These are phyloP conservation scores for Rubus idaeus DNA, from an alignment of 306 rosid genomes.

Conservation along the genomic window DNA sequence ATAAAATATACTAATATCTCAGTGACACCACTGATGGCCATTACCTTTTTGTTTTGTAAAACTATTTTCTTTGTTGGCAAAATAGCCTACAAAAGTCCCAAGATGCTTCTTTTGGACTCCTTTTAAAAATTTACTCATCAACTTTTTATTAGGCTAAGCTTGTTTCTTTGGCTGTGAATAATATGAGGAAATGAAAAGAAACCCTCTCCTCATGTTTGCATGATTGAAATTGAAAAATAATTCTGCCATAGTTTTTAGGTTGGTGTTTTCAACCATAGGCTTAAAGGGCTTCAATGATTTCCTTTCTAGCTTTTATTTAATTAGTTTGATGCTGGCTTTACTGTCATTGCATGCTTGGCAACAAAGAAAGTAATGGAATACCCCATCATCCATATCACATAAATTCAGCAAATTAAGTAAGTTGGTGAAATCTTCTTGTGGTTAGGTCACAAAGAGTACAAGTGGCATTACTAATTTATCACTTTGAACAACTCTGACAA, in stretches of 20 bases:
- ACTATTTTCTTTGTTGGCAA: conserved; percentile 46
- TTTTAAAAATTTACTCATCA: conserved; percentile 17
- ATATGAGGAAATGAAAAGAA: conserved; percentile 21
- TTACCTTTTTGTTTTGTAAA: conserved; percentile 35
- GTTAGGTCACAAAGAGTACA: conserved; percentile 11
- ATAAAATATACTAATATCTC: conserved; percentile 23
- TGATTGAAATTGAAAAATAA: conserved; percentile 42
- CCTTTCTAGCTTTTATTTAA: background rate
- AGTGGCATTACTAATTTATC: conserved; percentile 21
- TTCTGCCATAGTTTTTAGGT: conserved; percentile 11
- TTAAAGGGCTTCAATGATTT: conserved; percentile 1
- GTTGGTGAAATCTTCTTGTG: conserved; percentile 5
- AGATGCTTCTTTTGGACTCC: conserved; percentile 33
- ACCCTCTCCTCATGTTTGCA: conserved; percentile 51
- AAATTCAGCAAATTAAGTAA: background rate
- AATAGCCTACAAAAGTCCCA: conserved; percentile 55
- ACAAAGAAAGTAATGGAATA: background rate
- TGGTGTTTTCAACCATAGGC: conserved; percentile 22
- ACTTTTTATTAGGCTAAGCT: conserved; percentile 21
- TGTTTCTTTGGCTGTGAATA: conserved; percentile 36
- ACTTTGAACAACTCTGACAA: conserved; percentile 36
- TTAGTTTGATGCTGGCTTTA: background rate
- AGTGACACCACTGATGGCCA: conserved; percentile 33
- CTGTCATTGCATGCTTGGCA: conserved; percentile 5
- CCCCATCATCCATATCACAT: background rate